These are phyloP conservation scores for Dactylis glomerata DNA, from an alignment of 176 grass and related monocot species.

Conservation along the genomic window DNA sequence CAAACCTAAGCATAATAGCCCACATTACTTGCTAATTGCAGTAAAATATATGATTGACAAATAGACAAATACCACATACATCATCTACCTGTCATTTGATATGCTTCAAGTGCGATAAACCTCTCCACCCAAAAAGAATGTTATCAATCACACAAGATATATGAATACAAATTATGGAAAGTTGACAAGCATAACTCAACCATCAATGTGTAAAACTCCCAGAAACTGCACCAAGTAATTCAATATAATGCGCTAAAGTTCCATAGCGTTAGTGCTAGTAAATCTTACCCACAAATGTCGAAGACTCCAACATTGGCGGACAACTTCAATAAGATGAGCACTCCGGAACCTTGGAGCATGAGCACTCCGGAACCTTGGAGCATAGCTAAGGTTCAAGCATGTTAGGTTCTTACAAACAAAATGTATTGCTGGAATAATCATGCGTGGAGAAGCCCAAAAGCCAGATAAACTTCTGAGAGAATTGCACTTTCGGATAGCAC, in stretches of 20 bases:
- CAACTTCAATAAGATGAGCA: slow-evolving; percentile 43
- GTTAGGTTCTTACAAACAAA: slow-evolving; percentile 48
- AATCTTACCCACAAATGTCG: slow-evolving; percentile 59
- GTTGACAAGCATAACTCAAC: slow-evolving; percentile 15
- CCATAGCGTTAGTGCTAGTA: background rate
- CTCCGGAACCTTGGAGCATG: slow-evolving; percentile 36
- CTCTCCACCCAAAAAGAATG: background rate
- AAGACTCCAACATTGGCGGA: slow-evolving; percentile 52
- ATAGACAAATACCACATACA: background rate
- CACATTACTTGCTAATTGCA: background rate
- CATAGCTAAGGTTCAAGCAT: slow-evolving; percentile 65
- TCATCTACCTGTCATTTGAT: background rate
- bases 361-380: slow-evolving; percentile 26
- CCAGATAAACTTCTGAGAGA: slow-evolving; percentile 65
- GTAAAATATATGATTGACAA: background rate
- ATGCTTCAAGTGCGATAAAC: background rate
- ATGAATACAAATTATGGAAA: background rate
- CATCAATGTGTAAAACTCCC: background rate
- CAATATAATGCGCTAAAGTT: background rate
- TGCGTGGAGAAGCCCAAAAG: slow-evolving; percentile 52
- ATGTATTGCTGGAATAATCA: slow-evolving; percentile 25
- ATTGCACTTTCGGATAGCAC: slow-evolving; percentile 40
- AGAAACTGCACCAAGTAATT: slow-evolving; percentile 9
- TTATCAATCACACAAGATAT: background rate
- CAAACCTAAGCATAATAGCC: background rate